These are phyloP conservation scores for Purpureocillium takamizusanense DNA, from an alignment of 2,329 filamentous ascomycete genomes.

Conservation along the genomic window DNA sequence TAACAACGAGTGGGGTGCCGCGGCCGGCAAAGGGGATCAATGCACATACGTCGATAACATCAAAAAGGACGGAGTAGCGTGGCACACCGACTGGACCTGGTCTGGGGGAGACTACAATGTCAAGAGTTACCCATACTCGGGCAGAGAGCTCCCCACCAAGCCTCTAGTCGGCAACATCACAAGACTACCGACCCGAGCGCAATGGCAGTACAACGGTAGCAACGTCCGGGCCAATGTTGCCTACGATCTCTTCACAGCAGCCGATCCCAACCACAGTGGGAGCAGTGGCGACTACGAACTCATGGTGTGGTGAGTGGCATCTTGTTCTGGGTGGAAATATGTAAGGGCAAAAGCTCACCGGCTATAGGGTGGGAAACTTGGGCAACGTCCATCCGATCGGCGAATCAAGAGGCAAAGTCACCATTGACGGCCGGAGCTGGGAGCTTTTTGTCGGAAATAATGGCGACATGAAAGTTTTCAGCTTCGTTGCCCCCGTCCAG, in stretches of 20 bases:
- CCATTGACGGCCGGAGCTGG: no score
- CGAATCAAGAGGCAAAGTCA: no score
- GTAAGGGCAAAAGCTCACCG: neutral
- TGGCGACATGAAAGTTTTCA: no score
- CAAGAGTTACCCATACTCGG: conserved; percentile 28
- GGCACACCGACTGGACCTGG: conserved; percentile 32
- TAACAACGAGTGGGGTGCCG: conserved; percentile 31
- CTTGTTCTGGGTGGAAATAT: neutral
- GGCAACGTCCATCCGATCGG: no score
- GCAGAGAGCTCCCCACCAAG: conserved; percentile 10
- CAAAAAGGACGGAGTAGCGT: conserved; percentile 22
- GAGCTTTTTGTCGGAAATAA: no score
- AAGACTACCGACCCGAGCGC: conserved; percentile 22
- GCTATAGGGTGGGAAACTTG: conserved; percentile 11
- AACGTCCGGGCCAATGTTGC: conserved; percentile 42
- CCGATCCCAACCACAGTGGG: conserved; percentile 26
- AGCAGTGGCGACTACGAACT: conserved; percentile 44
- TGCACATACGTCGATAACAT: conserved; percentile 28
- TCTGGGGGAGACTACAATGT: conserved; percentile 25
- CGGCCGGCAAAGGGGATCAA: conserved; percentile 23
- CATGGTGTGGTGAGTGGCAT: conserved; percentile 42
- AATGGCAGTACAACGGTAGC: conserved; percentile 21
- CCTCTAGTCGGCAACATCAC: conserved; percentile 20
- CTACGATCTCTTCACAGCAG: conserved; percentile 49
- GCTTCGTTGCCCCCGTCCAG: no score